Percentiles rank a stretch among this genome's conserved stretches.
These are phyloP conservation scores for Myriosclerotinia curreyana DNA, from an alignment of 2,329 filamentous ascomycete species.

Conservation along the genomic window DNA sequence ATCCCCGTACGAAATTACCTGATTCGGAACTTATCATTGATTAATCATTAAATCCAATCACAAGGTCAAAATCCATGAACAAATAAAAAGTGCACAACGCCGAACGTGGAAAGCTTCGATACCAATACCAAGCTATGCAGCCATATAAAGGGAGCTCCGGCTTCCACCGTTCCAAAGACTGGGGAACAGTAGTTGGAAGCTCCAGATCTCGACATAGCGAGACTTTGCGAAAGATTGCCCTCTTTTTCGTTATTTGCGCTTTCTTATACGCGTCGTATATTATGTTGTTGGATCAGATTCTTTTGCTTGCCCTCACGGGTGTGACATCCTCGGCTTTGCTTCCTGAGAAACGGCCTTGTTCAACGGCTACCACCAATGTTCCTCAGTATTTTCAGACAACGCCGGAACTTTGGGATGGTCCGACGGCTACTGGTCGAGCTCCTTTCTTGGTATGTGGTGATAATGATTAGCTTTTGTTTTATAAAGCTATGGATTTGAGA, in stretches of 20 bases:
- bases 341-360: slow-evolving; percentile 9
- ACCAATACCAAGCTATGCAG: slow-evolving; percentile 2
- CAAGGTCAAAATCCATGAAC: slow-evolving; percentile 1
- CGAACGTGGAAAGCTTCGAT: neutral
- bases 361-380: slow-evolving; percentile 40
- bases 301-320: slow-evolving; percentile 17
- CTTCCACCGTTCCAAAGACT: neutral
- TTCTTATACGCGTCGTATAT: slow-evolving; percentile 24
- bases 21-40: neutral
- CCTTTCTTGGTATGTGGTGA: slow-evolving; percentile 53
- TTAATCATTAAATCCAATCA: neutral
- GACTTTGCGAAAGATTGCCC: slow-evolving; percentile 11
- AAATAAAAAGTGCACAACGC: neutral
- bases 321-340: slow-evolving; percentile 9
- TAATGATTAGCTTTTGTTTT: too few species aligned
- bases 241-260: slow-evolving; percentile 18
- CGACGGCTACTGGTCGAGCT: slow-evolving; percentile 65
- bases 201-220: neutral
- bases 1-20: neutral
- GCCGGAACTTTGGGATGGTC: slow-evolving; percentile 59
- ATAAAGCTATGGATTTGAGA: neutral
- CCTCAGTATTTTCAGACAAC: slow-evolving; percentile 63
- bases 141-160: slow-evolving; percentile 19
- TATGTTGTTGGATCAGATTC: slow-evolving; percentile 22
- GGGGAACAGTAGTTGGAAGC: neutral